Conservation (phyloP, 306 rosid genomes). For the Prunus salicina region DNA sequence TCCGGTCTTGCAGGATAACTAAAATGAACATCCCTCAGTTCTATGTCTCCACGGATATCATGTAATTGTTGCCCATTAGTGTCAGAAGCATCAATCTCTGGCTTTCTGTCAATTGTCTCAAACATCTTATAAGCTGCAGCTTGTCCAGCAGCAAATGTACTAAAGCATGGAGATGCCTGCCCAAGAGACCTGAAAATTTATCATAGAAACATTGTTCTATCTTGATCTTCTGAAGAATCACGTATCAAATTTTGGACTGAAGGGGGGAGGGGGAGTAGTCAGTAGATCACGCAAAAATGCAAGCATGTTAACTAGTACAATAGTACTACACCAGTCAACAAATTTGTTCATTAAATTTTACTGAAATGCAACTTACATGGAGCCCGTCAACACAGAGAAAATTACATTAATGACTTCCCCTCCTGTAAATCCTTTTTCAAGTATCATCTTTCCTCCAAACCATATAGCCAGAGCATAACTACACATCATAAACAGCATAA, state of each 20-base stretch:
- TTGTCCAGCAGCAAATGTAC: conserved; percentile 74
- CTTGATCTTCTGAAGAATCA: neutral
- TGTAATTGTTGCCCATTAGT: conserved; percentile 41
- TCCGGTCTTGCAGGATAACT: conserved; percentile 75
- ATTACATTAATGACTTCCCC: conserved; percentile 66
- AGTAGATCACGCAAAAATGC: no score
- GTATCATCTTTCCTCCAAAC: conserved; percentile 72
- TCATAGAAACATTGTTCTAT: neutral
- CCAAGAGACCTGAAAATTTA: conserved; percentile 54
- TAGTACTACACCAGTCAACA: no score
- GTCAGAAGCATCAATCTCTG: conserved; percentile 64
- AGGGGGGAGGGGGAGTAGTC: no score
- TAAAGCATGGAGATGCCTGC: conserved; percentile 77
- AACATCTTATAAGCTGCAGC: conserved; percentile 92
- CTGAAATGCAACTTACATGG: conserved; percentile 48
- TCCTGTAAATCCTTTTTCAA: conserved; percentile 67
- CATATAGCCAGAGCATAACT: conserved; percentile 65
- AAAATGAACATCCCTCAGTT: conserved; percentile 55
- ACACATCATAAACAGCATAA: conserved; percentile 30
- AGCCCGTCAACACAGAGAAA: conserved; percentile 55
- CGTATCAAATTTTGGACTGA: no score
- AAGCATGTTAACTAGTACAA: neutral
- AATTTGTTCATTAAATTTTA: neutral
- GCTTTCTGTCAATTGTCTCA: conserved; percentile 65
- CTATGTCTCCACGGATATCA: conserved; percentile 65